phyloP scores from a whole-genome alignment of 352 stramenopile genomes.

The Phytophthora litchii region DNA sequence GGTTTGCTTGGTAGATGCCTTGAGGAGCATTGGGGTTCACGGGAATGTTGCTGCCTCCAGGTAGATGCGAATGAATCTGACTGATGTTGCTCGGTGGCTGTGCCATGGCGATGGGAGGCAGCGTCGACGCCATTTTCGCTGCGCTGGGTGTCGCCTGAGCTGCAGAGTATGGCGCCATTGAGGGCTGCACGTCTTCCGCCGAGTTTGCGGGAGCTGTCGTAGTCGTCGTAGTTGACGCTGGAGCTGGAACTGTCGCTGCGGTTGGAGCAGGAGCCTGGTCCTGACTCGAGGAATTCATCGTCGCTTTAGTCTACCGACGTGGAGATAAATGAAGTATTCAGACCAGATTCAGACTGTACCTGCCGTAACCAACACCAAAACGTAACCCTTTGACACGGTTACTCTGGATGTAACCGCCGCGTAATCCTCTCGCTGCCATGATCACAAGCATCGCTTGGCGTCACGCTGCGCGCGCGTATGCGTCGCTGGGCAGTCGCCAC shows the following conservation, averaged over 20 bases:
- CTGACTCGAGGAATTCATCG: constrained; percentile 12
- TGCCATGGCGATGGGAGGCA: constrained; percentile 53
- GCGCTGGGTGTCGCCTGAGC: constrained; percentile 44
- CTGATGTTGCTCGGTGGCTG: constrained; percentile 43
- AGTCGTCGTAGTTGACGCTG: constrained; percentile 1
- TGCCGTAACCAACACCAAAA: background rate
- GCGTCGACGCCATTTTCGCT: constrained; percentile 28
- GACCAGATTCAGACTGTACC: constrained; percentile 8
- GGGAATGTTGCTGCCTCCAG: constrained; percentile 48
- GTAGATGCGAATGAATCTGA: constrained; percentile 42
- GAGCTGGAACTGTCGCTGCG: background rate
- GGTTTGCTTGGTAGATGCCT: constrained; percentile 22
- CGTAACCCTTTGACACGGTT: constrained; percentile 6
- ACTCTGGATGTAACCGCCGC: constrained; percentile 1
- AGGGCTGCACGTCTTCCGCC: constrained; percentile 22
- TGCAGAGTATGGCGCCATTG: constrained; percentile 40
- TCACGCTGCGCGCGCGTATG: background rate
- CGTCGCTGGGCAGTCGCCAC: constrained; percentile 19
- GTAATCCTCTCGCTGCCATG: too few species aligned
- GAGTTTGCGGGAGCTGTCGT: constrained; percentile 5
- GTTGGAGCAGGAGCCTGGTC: background rate
- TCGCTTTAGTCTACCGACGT: constrained; percentile 1
- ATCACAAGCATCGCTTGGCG: constrained; percentile 11
- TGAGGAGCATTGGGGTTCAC: constrained; percentile 33
- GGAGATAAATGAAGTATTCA: constrained; percentile 15